Conservation (phyloP, 2,329 filamentous ascomycete species). For the Graphium sp. region DNA sequence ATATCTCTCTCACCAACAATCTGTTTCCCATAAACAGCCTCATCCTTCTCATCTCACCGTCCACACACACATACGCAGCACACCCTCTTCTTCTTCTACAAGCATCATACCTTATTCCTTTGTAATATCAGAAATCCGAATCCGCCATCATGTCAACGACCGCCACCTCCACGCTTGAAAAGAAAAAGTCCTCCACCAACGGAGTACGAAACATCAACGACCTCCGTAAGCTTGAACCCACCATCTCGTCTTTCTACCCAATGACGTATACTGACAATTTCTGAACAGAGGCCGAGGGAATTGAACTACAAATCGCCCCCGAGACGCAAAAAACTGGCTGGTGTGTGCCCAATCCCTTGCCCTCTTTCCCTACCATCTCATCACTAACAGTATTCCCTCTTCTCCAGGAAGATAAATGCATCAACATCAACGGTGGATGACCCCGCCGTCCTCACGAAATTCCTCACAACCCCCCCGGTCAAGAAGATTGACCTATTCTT, state of each 20-base stretch:
- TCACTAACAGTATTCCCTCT: constrained; percentile 2
- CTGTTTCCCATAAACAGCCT: too few relatives aligned
- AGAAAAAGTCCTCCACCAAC: constrained; percentile 3
- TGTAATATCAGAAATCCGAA: too few relatives aligned
- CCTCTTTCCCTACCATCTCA: constrained; percentile 1
- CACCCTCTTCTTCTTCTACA: too few relatives aligned
- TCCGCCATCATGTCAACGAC: too few relatives aligned
- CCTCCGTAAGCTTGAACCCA: constrained; percentile 45
- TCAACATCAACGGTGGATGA: constrained; percentile 67
- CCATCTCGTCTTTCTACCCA: constrained; percentile 2
- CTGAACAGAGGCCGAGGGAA: constrained; percentile 51
- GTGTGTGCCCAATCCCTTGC: constrained; percentile 27
- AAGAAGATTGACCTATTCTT: constrained; percentile 93
- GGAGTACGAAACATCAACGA: constrained; percentile 69
- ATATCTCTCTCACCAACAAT: too few relatives aligned
- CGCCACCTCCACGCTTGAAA: constrained; percentile 2
- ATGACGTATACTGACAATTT: constrained; percentile 6
- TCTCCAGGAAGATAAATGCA: constrained; percentile 77
- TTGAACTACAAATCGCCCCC: constrained; percentile 54
- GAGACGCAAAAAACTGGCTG: constrained; percentile 83
- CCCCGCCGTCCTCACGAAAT: constrained; percentile 65
- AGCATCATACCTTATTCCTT: too few relatives aligned
- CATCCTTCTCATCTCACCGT: too few relatives aligned
- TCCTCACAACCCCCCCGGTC: constrained; percentile 64
- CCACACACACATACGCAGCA: constrained; percentile 2